Evolutionary conservation across 306 rosid species (phyloP).

Genomic region (Cucumis hystrix): DNA sequence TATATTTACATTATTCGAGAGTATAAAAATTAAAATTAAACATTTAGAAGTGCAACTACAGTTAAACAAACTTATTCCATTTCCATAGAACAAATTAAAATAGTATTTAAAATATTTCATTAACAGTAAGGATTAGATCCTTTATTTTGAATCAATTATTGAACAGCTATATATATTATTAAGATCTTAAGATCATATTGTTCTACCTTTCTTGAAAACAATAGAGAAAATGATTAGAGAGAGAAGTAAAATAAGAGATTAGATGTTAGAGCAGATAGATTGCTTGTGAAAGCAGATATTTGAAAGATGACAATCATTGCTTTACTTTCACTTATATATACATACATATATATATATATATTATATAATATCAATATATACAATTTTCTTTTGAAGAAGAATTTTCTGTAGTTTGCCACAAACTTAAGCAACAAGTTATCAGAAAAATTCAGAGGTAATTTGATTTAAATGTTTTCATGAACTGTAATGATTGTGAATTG

Average conservation of each 20-base stretch:
- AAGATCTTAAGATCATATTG: not conserved
- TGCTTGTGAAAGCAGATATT: constrained; percentile 60
- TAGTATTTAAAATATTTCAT: not conserved
- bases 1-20: no score
- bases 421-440: constrained; percentile 7
- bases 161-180: not conserved
- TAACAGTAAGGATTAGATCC: not conserved
- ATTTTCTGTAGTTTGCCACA: not conserved
- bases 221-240: not conserved
- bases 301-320: constrained; percentile 11
- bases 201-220: not conserved
- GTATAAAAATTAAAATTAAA: no score
- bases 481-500: not conserved
- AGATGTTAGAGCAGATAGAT: constrained; percentile 21
- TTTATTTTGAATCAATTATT: not conserved
- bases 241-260: constrained; percentile 2
- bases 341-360: not conserved
- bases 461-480: not conserved
- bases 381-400: not conserved
- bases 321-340: not conserved
- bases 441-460: not conserved
- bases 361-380: no score
- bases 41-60: no score
- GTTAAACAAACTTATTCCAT: no score
- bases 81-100: no score